Base-by-base conservation (phyloP, 139 green algal genomes). In the Chlorella sp. region DNA sequence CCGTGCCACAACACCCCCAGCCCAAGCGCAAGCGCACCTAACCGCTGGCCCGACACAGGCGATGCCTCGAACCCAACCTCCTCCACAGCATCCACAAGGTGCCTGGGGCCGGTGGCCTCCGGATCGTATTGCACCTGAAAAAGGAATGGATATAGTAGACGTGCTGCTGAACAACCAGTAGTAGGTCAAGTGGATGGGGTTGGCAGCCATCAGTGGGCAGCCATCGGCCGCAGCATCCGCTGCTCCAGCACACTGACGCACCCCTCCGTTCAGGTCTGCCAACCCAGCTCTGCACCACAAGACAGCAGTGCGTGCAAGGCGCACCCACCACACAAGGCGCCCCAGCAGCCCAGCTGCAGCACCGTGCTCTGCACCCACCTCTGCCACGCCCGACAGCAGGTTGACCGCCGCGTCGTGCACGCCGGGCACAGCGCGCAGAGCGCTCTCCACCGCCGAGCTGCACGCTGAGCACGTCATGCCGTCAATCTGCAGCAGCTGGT, bases 81-180 rank as follows among this genome's bases (percentile, higher is more conserved):
- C 38, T 93, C 87, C 25, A 98, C 82, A 1, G 91, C 90, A 39
- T 87, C 88, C 18, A 98, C 86, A 2, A 98, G 69, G 41, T 92
- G 83, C 1, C 96, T 86, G 0, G 96, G 93, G 0, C 95, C 95
- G 3, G 86, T 91, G 16, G 76, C 20, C 39, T 92, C 90, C 9
- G 93, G 90, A 73, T 96, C 87, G 75, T 90, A 97, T 12, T 78
- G 30, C 11, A 96, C 86, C 80, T 95, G 85, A 80, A 86, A 17
- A 38, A 38, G 39, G 25, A n/a, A n/a, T n/a, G n/a, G n/a, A n/a
- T n/a, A n/a, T n/a, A n/a, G n/a, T n/a, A n/a, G n/a, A n/a, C n/a
- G n/a, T n/a, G n/a, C n/a, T n/a, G n/a, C n/a, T n/a, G n/a, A n/a
- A n/a, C n/a, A n/a, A n/a, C n/a, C n/a, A n/a, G n/a, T n/a, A n/a